Conservation (phyloP, 2,329 filamentous ascomycete species). For the Aspergillus chevalieri region DNA sequence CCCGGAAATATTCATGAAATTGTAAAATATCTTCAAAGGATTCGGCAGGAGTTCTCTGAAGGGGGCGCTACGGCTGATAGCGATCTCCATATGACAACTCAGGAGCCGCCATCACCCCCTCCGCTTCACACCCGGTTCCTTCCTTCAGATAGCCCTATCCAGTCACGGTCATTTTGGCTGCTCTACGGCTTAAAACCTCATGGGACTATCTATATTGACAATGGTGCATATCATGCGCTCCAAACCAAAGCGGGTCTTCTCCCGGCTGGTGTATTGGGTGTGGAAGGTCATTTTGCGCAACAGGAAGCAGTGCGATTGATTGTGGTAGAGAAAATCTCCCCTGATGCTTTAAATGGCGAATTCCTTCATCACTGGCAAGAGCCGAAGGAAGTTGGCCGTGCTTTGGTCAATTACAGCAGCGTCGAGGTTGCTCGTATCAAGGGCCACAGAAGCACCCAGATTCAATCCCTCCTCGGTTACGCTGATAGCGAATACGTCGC, state of each 20-base stretch:
- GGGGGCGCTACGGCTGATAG: conserved; percentile 15
- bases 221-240: conserved; percentile 77
- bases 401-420: conserved; percentile 88
- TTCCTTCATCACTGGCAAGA: conserved; percentile 33
- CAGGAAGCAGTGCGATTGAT: conserved; percentile 86
- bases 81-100: conserved; percentile 6
- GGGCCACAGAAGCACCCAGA: conserved; percentile 76
- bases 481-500: conserved; percentile 93
- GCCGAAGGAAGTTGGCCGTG: conserved; percentile 73
- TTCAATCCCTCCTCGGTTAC: conserved; percentile 74
- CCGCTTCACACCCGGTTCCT: conserved; percentile 91
- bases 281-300: conserved; percentile 81
- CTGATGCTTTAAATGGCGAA: conserved; percentile 36
- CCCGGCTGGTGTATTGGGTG: conserved; percentile 82
- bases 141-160: conserved; percentile 74
- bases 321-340: conserved; percentile 60
- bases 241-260: conserved; percentile 78
- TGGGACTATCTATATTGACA: conserved; percentile 86
- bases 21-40: conserved; percentile 68
- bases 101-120: conserved; percentile 44
- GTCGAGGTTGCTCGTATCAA: conserved; percentile 77
- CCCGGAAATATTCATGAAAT: conserved; percentile 88
- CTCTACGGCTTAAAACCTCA: conserved; percentile 85
- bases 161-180: conserved; percentile 95
- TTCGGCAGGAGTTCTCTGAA: conserved; percentile 36